Conservation (phyloP, 75 land plant genomes). For the Pinus albicaulis region DNA sequence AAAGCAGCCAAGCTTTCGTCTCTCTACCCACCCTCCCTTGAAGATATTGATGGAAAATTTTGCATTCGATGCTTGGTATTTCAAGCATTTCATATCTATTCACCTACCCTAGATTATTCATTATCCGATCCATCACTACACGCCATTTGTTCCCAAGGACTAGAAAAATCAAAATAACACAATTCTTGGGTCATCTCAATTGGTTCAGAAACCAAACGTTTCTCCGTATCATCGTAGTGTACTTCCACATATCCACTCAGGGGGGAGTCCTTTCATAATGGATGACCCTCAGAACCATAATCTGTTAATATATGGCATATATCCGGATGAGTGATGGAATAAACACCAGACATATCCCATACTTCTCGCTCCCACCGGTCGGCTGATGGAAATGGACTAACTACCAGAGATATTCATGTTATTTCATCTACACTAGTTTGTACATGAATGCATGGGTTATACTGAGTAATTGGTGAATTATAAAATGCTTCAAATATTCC, state of each 20-base stretch:
- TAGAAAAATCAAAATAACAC: neutral
- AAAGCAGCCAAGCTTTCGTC: too few relatives aligned
- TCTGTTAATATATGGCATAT: too few relatives aligned
- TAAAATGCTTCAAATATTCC: conserved; percentile 13
- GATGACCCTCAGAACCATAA: neutral
- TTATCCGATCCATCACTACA: too few relatives aligned
- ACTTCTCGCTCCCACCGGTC: neutral
- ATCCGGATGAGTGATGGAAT: too few relatives aligned
- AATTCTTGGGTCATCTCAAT: conserved; percentile 6
- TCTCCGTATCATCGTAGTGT: neutral
- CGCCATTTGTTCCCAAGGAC: too few relatives aligned
- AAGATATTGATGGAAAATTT: too few relatives aligned
- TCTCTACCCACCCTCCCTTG: too few relatives aligned
- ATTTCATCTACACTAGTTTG: conserved; percentile 3
- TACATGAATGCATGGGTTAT: conserved; percentile 14
- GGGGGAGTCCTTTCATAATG: neutral
- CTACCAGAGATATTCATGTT: neutral
- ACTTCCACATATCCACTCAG: neutral
- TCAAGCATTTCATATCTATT: too few relatives aligned
- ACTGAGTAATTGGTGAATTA: conserved; percentile 19
- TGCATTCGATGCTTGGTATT: too few relatives aligned
- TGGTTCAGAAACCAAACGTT: conserved; percentile 4
- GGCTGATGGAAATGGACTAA: neutral
- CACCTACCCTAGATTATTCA: too few relatives aligned
- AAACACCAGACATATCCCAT: too few relatives aligned